Evolutionary conservation across 1,284 basidiomycete genomes (phyloP).

Genomic region (Naganishia sp.): DNA sequence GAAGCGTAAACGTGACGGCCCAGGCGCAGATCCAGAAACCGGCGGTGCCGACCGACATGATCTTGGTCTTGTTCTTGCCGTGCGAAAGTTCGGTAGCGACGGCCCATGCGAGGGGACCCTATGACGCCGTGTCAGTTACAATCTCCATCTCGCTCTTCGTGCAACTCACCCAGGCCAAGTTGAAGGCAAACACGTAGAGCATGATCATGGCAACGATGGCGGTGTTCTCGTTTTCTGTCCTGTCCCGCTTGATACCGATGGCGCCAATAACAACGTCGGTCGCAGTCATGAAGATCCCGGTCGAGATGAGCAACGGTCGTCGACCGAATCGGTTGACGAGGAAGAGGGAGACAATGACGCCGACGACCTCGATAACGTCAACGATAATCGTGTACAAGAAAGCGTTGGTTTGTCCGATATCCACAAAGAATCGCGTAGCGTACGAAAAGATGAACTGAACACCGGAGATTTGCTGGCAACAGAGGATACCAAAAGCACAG

Average conservation of each 20-base stretch:
- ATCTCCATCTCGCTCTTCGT: neutral
- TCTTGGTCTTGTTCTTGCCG: constrained; percentile 55
- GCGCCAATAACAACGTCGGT: constrained; percentile 53
- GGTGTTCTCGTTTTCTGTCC: constrained; percentile 40
- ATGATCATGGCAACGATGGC: constrained; percentile 56
- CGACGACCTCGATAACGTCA: constrained; percentile 53
- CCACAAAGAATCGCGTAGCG: constrained; percentile 48
- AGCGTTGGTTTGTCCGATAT: constrained; percentile 50
- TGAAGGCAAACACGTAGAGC: constrained; percentile 50
- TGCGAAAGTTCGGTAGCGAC: constrained; percentile 52
- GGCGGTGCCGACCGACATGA: constrained; percentile 55
- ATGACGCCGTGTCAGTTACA: neutral
- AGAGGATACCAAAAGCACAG: constrained; percentile 54
- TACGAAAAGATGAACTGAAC: constrained; percentile 54
- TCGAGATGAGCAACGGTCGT: constrained; percentile 53
- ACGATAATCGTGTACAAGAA: constrained; percentile 55
- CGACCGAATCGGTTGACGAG: constrained; percentile 56
- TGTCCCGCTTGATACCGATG: constrained; percentile 45
- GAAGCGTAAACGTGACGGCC: constrained; percentile 54
- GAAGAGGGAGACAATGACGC: constrained; percentile 52
- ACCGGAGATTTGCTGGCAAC: constrained; percentile 52
- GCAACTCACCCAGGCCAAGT: constrained; percentile 50
- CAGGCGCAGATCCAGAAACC: constrained; percentile 56
- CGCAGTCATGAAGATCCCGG: constrained; percentile 54
- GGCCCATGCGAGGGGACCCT: constrained; percentile 54